Base-by-base conservation (phyloP, 176 grass and related monocot genomes). In the Chrysopogon serrulatus region DNA sequence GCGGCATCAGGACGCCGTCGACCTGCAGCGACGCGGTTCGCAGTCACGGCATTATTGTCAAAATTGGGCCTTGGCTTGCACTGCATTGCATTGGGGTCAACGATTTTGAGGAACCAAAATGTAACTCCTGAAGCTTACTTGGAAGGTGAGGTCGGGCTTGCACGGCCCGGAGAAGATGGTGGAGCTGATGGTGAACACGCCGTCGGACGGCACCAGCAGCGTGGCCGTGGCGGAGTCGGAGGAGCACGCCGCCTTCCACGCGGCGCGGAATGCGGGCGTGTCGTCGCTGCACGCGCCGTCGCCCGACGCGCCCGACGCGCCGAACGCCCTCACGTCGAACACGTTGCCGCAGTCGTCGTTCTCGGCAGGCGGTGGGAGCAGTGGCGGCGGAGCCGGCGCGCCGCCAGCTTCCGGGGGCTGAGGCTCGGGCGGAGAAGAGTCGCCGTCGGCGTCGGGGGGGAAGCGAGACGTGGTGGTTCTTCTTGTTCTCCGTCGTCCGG, bases 91-190 rank as follows among this genome's bases (percentile, higher is more conserved):
- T n/a, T 3, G 12, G 47, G 23, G 53, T 60, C n/a, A 8, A 60
- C 21, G 24, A 28, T 24, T 54, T 3, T 27, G 53, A 24, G 53
- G 53, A 8, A 0, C 18, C 49, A 21, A 4, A 34, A 40, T 23
- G 47, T 2, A 56, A 0, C 18, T 19, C 1, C n/a, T n/a, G 2
- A 17, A 41, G 10, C 79, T 71, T 83, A 97, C 94, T 30, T 90
- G 94, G 83, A 97, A 88, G 33, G 74, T 71, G 0, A 97, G 79
- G 0, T 74, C 64, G 15, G 83, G 68, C 23, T 69, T 63, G 88
- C 95, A 92, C n/a, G 92, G 95, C 4, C 90, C 92, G 0, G 92
- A 57, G 76, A 97, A 94, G 71, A 92, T 80, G 44, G 88, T 94
- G 80, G 90, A 90, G 1, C 73, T 91, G 85, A 97, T 43, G 77